A percentile compares a stretch with the other conserved stretches of the same genome.
Conservation (phyloP, 305 asterid species). For the Fraxinus angustifolia region DNA sequence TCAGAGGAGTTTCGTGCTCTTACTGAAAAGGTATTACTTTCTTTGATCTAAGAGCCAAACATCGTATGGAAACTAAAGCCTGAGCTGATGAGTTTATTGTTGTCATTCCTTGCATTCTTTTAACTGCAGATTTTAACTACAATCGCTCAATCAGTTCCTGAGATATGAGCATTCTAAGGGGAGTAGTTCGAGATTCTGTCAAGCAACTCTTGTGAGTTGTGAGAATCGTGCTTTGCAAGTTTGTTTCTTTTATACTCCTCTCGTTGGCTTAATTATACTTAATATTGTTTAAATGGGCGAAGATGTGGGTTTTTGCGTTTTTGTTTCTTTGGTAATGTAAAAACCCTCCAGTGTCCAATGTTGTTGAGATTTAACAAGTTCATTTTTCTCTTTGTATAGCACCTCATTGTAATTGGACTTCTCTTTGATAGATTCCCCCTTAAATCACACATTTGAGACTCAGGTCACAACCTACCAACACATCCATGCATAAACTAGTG, state of each 20-base stretch:
- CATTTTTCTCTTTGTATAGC: not conserved
- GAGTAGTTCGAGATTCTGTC: not conserved
- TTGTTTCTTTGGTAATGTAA: not conserved
- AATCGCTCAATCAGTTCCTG: slow-evolving; percentile 31
- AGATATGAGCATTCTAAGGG: slow-evolving; percentile 2
- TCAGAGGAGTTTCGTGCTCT: slow-evolving; percentile 38
- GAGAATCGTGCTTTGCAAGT: not conserved
- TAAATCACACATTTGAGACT: not conserved
- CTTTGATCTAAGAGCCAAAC: not conserved
- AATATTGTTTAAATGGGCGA: not conserved
- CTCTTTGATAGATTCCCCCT: not conserved
- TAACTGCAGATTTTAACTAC: slow-evolving; percentile 37
- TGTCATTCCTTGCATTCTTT: not conserved
- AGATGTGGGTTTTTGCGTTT: not conserved
- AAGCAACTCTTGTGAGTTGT: not conserved
- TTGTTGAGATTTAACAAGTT: not conserved
- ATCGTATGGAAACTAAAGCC: not conserved
- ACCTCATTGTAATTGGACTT: not conserved
- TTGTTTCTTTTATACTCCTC: not conserved
- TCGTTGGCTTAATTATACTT: not conserved
- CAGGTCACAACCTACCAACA: not conserved
- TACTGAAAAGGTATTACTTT: slow-evolving; percentile 42
- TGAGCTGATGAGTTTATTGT: not conserved
- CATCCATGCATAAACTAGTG: not conserved
- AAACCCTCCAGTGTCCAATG: not conserved